Evolutionary conservation across 208 protist species (phyloP), one percentile per base, ranked within the genome.

Genomic region (Angomonas deanei): DNA sequence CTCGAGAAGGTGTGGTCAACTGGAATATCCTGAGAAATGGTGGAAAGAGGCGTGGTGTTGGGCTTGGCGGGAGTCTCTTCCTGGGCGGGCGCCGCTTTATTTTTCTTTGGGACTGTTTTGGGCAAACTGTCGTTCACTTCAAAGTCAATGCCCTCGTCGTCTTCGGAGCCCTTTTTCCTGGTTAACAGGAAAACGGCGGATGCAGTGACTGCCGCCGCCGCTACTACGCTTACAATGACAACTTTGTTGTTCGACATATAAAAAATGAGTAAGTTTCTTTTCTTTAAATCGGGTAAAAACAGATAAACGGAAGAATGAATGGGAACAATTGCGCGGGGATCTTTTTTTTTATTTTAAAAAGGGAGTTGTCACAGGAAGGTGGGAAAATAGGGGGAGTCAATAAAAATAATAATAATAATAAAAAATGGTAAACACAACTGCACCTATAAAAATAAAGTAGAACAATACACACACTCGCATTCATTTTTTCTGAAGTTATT

Each of bases 241-340:
- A 39, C 57, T 21, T 19, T 31, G 19, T 28, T 48, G 17, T 70
- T 24, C n/a, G 23, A 24, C 26, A 56, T 19, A 34, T 26, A 58
- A 26, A 26, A 64, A 24, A 27, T 61, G n/a, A n/a, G n/a, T n/a
- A n/a, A n/a, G n/a, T 55, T n/a, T 61, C 56, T 33, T 57, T 31
- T 33, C 31, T 57, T 57, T 36, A 33, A 19, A 33, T 57, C 28
- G 17, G 17, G 26, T 15, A 28, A 32, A 28, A 32, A 24, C 4
- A 56, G 50, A n/a, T 32, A 17, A 11, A n/a, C n/a, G 47, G 47
- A 53, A 53, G 47, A 53, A 58, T 57, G 19, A 56, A 57, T 24
- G 31, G 31, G 23, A 62, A 48, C 56, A 61, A 52, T 28, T 3
- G n/a, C n/a, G n/a, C n/a, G n/a, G n/a, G n/a, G n/a, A n/a, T n/a